Base-by-base conservation (phyloP, 179 eudicot species). In the Gypsophila paniculata region DNA sequence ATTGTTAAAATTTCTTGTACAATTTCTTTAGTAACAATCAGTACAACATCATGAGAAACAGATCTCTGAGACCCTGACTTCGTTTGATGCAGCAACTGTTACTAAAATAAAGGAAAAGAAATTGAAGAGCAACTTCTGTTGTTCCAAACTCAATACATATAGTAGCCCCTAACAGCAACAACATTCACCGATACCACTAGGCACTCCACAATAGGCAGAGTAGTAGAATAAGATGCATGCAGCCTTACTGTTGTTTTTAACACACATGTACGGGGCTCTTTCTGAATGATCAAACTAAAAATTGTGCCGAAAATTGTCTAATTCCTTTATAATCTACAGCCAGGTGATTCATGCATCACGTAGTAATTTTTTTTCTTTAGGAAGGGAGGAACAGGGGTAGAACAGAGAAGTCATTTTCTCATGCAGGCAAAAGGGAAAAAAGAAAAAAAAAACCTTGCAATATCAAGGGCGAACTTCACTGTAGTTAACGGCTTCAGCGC, bases 401-500 rank as follows among this genome's bases (percentile, higher is more conserved):
- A 65, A 44, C 52, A 46, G 1, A 66, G 55, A 44, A 70, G 22
- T 54, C 48, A 64, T 38, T 69, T 46, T 61, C 26, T 21, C 49
- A 75, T 49, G 73, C 19, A 70, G 70, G 58, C 21, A 54, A 32
- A 42, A 64, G 49, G n/a, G n/a, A n/a, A n/a, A n/a, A n/a, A n/a
- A n/a, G n/a, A n/a, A n/a, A n/a, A n/a, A 62, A 76, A n/a, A 38
- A 29, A 82, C 85, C 85, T 76, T 53, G 85, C 80, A 58, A 82
- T 76, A 82, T 82, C 85, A 23, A 82, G 82, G 62, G 82, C 82
- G 25, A 79, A 82, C 68, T 76, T 76, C 71, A 82, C 82, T 36
- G 85, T 77, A 59, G 46, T 53, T 46, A 72, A 72, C 60, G 85
- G 80, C 72, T 67, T 82, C 59, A 82, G 53, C 15, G 82, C 80